Evolutionary conservation across 139 green algal species (phyloP).

Genomic region (Chlamydomonas sphaeroides): DNA sequence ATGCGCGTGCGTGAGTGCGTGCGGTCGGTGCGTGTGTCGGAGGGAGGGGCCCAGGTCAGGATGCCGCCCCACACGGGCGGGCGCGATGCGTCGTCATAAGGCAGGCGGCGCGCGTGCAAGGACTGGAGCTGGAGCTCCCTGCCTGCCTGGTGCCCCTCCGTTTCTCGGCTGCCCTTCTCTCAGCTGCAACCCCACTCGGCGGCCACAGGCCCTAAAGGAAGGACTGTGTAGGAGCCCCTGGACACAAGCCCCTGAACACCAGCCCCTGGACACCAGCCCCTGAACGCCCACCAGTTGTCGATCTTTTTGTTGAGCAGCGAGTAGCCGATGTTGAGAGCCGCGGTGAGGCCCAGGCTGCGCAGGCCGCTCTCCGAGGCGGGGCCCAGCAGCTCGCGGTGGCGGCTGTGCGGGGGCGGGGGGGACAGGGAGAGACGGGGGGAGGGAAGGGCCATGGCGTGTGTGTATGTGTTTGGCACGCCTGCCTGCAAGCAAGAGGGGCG

Average conservation of each 20-base stretch:
- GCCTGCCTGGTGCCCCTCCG: neutral
- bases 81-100: no score
- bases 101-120: no score
- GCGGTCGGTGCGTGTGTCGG: neutral
- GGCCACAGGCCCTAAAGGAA: no score
- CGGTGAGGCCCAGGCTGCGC: constrained; percentile 52
- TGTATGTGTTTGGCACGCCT: no score
- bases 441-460: no score
- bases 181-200: neutral
- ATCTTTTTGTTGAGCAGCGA: constrained; percentile 51
- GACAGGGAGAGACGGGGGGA: neutral
- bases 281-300: constrained; percentile 63
- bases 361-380: constrained; percentile 52
- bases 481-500: no score
- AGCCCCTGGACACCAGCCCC: neutral
- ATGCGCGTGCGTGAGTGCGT: neutral
- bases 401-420: neutral
- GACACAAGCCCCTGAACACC: neutral
- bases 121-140: neutral
- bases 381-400: constrained; percentile 44
- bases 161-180: no score
- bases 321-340: constrained; percentile 64
- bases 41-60: neutral
- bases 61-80: no score
- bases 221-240: no score